These are phyloP conservation scores for Leucosporidium scottii DNA, from an alignment of 768 basidiomycete genomes.

Conservation along the genomic window DNA sequence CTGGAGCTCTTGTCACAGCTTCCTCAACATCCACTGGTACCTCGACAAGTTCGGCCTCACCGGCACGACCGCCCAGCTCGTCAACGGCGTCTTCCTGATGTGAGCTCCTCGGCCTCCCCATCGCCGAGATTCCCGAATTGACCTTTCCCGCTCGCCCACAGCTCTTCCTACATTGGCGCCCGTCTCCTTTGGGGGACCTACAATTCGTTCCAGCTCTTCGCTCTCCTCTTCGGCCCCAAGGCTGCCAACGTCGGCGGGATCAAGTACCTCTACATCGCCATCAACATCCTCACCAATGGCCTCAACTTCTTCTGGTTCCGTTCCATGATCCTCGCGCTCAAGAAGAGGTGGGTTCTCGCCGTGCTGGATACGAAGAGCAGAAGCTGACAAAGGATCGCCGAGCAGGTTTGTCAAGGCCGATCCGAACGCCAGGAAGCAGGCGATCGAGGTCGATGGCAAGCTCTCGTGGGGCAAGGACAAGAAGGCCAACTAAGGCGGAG, in stretches of 20 bases:
- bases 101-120: neutral
- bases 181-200: constrained; percentile 29
- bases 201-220: constrained; percentile 27
- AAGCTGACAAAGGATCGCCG: too few species aligned
- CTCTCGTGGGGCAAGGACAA: constrained; percentile 10
- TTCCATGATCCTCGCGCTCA: constrained; percentile 26
- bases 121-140: neutral
- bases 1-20: neutral
- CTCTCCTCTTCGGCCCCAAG: constrained; percentile 13
- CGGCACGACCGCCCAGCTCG: constrained; percentile 20
- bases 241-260: constrained; percentile 8
- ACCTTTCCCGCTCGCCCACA: neutral
- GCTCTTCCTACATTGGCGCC: constrained; percentile 23
- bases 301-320: constrained; percentile 29
- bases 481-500: constrained; percentile 15
- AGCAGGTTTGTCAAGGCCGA: constrained; percentile 15
- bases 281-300: constrained; percentile 9
- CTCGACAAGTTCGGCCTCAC: constrained; percentile 28
- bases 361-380: too few species aligned
- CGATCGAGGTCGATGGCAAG: constrained; percentile 24
- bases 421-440: constrained; percentile 5
- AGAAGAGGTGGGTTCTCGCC: constrained; percentile 11
- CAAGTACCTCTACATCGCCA: constrained; percentile 14
- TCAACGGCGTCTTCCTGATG: constrained; percentile 32
- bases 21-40: constrained; percentile 34